Evolutionary conservation across 1,284 basidiomycete genomes (phyloP).

Genomic region (Thelephora terrestris): DNA sequence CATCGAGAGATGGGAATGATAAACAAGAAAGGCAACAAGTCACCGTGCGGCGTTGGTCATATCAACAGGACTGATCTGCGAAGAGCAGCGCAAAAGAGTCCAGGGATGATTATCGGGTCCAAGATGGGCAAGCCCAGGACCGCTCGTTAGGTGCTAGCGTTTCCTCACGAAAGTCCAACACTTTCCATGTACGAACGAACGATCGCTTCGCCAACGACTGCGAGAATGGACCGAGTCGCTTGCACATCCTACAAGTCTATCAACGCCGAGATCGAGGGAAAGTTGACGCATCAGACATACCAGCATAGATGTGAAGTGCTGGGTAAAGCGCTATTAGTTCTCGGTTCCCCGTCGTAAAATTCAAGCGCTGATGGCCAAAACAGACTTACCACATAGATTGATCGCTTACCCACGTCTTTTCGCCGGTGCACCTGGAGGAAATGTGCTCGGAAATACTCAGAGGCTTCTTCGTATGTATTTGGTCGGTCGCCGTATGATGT

Average conservation of each 20-base stretch:
- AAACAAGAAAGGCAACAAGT: too few species aligned
- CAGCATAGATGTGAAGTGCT: constrained; percentile 74
- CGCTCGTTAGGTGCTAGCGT: too few species aligned
- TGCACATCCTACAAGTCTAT: constrained; percentile 46
- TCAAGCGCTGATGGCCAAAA: constrained; percentile 1
- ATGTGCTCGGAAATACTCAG: constrained; percentile 71
- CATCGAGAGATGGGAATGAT: too few species aligned
- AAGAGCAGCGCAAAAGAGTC: too few species aligned
- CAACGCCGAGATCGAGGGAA: background rate
- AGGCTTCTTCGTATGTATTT: constrained; percentile 60
- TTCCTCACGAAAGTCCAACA: constrained; percentile 14
- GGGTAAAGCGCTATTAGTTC: constrained; percentile 6
- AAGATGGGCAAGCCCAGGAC: too few species aligned
- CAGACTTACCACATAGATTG: constrained; percentile 51
- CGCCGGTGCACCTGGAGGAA: constrained; percentile 63
- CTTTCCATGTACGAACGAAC: constrained; percentile 16
- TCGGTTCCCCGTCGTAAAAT: background rate
- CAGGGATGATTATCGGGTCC: too few species aligned
- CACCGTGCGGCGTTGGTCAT: too few species aligned
- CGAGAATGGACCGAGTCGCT: constrained; percentile 65
- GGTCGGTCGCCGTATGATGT: constrained; percentile 68
- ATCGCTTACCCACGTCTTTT: constrained; percentile 48
- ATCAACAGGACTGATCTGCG: too few species aligned
- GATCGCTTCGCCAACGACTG: constrained; percentile 33
- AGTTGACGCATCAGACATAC: constrained; percentile 28